Percentiles rank a stretch among this genome's conserved stretches.
phyloP scores from a whole-genome alignment of 2,329 filamentous ascomycete genomes.

The Setomelanomma holmii region DNA sequence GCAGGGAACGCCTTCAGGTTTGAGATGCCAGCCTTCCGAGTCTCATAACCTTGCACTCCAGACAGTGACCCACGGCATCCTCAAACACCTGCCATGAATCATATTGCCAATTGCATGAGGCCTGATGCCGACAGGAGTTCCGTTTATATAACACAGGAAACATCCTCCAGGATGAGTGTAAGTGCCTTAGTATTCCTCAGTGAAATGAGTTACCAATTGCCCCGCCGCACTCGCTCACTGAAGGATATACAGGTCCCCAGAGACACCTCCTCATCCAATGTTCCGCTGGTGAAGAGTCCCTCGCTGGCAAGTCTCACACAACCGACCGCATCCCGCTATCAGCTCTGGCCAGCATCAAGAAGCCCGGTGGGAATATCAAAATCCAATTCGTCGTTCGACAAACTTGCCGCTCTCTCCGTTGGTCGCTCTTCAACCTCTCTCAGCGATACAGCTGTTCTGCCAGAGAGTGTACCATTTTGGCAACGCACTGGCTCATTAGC shows the following conservation, averaged over 20 bases:
- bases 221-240: conserved; percentile 45
- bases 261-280: conserved; percentile 25
- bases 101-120: conserved; percentile 54
- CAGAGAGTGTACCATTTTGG: conserved; percentile 44
- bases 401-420: conserved; percentile 45
- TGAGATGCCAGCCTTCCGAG: conserved; percentile 49
- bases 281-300: conserved; percentile 34
- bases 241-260: conserved; percentile 40
- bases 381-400: conserved; percentile 36
- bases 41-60: conserved; percentile 50
- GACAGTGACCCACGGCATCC: conserved; percentile 44
- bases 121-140: conserved; percentile 38
- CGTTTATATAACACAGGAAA: conserved; percentile 50
- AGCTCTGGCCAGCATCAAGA: conserved; percentile 46
- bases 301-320: conserved; percentile 36
- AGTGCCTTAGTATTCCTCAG: conserved; percentile 29
- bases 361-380: conserved; percentile 34
- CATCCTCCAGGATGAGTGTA: conserved; percentile 41
- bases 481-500: conserved; percentile 48
- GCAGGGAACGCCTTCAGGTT: conserved; percentile 51
- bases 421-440: conserved; percentile 49
- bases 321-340: conserved; percentile 38
- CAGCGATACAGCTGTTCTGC: conserved; percentile 47
- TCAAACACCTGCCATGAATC: conserved; percentile 51
- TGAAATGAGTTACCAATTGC: conserved; percentile 42